Conservation (phyloP, 2,329 filamentous ascomycete species). For the Remersonia thermophila region DNA sequence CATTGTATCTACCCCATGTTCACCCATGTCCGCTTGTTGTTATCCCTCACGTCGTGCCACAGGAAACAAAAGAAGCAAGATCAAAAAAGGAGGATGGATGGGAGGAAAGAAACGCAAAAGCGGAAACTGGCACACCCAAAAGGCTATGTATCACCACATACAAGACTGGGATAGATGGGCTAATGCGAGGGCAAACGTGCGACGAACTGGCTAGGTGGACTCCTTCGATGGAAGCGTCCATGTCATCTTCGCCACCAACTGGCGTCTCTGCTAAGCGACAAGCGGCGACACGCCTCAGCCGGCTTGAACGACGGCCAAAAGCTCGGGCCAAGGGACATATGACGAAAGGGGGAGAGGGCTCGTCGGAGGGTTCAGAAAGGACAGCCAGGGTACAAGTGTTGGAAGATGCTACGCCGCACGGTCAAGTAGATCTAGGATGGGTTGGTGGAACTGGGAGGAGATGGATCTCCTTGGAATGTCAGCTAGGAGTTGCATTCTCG, state of each 20-base stretch:
- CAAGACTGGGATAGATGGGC: constrained; percentile 7
- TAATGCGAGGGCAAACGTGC: constrained; percentile 6
- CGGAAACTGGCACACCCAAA: not conserved
- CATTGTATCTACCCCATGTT: no score
- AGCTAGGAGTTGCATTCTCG: no score
- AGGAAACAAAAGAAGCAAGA: not conserved
- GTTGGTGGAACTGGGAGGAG: no score
- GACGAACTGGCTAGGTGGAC: constrained; percentile 14
- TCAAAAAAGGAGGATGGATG: not conserved
- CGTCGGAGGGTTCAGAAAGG: no score
- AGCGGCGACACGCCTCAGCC: not conserved
- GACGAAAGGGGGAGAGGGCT: no score
- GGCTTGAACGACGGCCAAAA: no score
- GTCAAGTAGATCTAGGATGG: no score
- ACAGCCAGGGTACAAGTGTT: no score
- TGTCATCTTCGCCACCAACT: constrained; percentile 17
- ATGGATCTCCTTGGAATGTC: no score
- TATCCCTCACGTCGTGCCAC: no score
- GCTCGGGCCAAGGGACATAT: constrained; percentile 1
- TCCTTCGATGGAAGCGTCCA: constrained; percentile 19
- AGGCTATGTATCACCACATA: not conserved
- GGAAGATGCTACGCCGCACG: no score
- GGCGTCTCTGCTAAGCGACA: constrained; percentile 10
- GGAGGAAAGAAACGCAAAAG: not conserved
- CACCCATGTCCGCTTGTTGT: no score